Evolutionary conservation across 2,329 filamentous ascomycete genomes (phyloP), one percentile per base, ranked within the genome.

Genomic region (Talaromyces pinophilus): DNA sequence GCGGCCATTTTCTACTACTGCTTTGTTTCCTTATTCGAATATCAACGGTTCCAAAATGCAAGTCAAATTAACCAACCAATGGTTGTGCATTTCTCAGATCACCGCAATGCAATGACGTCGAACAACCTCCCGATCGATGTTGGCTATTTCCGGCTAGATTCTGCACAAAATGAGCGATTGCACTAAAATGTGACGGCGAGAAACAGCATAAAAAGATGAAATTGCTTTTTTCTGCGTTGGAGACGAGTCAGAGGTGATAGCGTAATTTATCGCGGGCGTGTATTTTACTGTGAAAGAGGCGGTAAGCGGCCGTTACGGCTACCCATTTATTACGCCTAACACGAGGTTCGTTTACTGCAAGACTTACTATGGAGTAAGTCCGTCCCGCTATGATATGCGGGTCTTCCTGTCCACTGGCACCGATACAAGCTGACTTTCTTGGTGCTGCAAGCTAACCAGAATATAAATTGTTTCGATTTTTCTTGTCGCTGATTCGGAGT

Each of bases 1-100:
- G 60, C 52, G 10, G 52, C 25, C 64, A 66, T 66, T 48, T 63
- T 50, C 25, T 59, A 40, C 38, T 30, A 8, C 38, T 46, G 38
- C 25, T 46, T 46, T 19, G 40, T 38, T 60, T 28, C 22, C 35
- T 42, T 30, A n/a, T 30, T 42, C 38, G 54, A 57, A 40, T 22
- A 40, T 57, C 54, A 57, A 40, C 33, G 17, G 33, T 22, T 22
- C 33, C 7, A 25, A 22, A 57, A 63, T 55, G 48, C 7, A 52
- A 19, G 52, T 33, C 22, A 10, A 13, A 19, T 17, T 33, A 7
- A 19, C 28, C 35, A 28, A 15, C 61, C 61, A 63, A 63, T 63
- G 35, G 61, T 54, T 15, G 44, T 44, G 25, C 38, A 33, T 28
- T 35, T 44, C 28, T 30, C 17, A 8, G 59, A 48, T 17, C 25